Conservation (phyloP, 441 rosid species). For the Erodium moschatum region DNA sequence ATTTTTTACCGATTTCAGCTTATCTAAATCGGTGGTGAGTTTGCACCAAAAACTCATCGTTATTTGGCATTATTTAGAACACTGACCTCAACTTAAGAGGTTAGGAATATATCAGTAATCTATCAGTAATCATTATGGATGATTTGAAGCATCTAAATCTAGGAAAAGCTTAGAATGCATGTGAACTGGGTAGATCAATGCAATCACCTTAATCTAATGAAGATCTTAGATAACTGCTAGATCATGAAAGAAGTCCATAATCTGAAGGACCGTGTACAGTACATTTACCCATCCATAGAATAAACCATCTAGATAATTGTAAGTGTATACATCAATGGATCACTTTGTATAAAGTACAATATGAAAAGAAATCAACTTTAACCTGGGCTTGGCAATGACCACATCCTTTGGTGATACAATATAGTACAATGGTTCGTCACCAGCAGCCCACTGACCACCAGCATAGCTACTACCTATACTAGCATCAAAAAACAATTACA, state of each 20-base stretch:
- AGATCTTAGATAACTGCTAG: background rate
- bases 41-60: too few species aligned
- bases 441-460: slow-evolving; percentile 99
- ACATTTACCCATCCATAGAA: background rate
- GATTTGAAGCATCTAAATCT: background rate
- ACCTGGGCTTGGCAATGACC: slow-evolving; percentile 98
- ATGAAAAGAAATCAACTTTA: slow-evolving; percentile 20
- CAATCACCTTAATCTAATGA: background rate
- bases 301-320: background rate
- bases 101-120: background rate
- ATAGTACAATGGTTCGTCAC: slow-evolving; percentile 91
- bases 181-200: background rate
- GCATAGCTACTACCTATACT: slow-evolving; percentile 90
- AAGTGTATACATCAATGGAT: background rate
- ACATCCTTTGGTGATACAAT: slow-evolving; percentile 95
- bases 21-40: too few species aligned
- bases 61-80: too few species aligned
- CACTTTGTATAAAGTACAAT: slow-evolving; percentile 8
- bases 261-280: background rate
- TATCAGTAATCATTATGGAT: background rate
- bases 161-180: background rate
- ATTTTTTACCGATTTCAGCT: too few species aligned
- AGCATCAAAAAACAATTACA: slow-evolving; percentile 20
- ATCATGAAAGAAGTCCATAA: background rate
- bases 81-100: slow-evolving; percentile 1